Percentiles rank a stretch among this genome's conserved stretches.
Evolutionary conservation across 2,329 filamentous ascomycete species (phyloP).

Genomic region (Pseudocercospora pini-densiflorae): DNA sequence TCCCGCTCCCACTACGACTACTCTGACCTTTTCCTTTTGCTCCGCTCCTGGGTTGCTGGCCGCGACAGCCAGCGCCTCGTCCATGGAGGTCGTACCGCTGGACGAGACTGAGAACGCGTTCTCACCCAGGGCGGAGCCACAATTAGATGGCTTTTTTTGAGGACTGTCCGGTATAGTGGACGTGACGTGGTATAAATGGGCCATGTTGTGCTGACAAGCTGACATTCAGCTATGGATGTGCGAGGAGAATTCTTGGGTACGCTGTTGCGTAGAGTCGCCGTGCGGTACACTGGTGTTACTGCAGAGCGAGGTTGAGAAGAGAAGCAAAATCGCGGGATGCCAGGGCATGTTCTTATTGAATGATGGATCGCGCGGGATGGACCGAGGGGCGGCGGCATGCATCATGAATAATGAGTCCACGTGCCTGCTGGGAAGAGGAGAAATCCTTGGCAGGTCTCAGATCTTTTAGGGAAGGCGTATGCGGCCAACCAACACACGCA

Average conservation of each 20-base stretch:
- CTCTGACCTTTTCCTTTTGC: constrained; percentile 28
- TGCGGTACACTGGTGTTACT: background rate
- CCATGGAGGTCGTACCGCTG: constrained; percentile 24
- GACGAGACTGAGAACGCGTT: constrained; percentile 26
- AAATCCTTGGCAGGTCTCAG: background rate
- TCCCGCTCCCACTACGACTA: constrained; percentile 43
- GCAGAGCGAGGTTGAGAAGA: constrained; percentile 12
- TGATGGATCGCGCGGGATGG: background rate
- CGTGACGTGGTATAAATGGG: constrained; percentile 29
- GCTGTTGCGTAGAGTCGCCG: background rate
- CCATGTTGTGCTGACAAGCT: constrained; percentile 32
- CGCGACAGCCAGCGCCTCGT: constrained; percentile 25
- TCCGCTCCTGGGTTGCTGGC: constrained; percentile 25
- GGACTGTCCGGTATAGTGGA: constrained; percentile 26
- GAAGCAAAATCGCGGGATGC: background rate
- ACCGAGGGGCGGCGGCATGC: background rate
- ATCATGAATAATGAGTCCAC: background rate
- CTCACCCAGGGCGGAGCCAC: constrained; percentile 33
- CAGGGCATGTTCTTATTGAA: background rate
- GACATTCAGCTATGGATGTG: constrained; percentile 30
- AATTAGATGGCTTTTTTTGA: constrained; percentile 31
- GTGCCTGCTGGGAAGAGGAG: background rate
- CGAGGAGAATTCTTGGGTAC: background rate
- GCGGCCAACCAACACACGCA: background rate
- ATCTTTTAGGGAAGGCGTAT: background rate